Base-by-base conservation (phyloP, 202 grass and related monocot genomes). In the Eragrostis tef region DNA sequence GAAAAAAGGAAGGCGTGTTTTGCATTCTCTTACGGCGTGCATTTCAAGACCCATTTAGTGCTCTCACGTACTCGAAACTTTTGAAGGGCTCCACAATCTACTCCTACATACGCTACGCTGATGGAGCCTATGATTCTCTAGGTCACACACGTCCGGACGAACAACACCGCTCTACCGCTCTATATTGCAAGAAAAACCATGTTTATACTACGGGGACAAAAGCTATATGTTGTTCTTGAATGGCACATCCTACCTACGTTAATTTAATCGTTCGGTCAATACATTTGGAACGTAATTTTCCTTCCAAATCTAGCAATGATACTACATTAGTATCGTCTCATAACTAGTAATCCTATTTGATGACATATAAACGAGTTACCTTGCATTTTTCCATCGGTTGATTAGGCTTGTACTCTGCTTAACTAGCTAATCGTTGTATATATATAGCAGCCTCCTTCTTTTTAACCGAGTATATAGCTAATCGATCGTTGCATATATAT, bases 111-210 rank as follows among this genome's bases (percentile, higher is more conserved):
- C 0, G 14, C 26, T 20, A 70, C 15, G 34, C 34, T 52, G 19
- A 21, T 70, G 44, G 44, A 27, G 44, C 12, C 58, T 67, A 39
- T 56, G 34, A 39, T 39, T 39, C n/a, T 75, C 36, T 29, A 48
- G 14, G 27, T 63, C 52, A 78, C 29, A 78, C 29, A 78, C 65
- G 41, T 42, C 29, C n/a, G 14, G 44, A 51, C 10, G 29, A 51
- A 73, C 57, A 47, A 34, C 69, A 11, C 5, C 27, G 11, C 51
- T 42, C n/a, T n/a, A n/a, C n/a, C n/a, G n/a, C n/a, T n/a, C n/a
- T 58, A 39, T 74, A 24, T 74, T 47, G 43, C 21, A 25, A 47
- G 29, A 31, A 3, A 1, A 52, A n/a, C 25, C 50, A 3, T 57
- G 31, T 16, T 36, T 56, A n/a, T 27, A 27, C 46, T 7, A 21